Conservation (phyloP, 768 basidiomycete genomes). For the Mycena kentingensis region DNA sequence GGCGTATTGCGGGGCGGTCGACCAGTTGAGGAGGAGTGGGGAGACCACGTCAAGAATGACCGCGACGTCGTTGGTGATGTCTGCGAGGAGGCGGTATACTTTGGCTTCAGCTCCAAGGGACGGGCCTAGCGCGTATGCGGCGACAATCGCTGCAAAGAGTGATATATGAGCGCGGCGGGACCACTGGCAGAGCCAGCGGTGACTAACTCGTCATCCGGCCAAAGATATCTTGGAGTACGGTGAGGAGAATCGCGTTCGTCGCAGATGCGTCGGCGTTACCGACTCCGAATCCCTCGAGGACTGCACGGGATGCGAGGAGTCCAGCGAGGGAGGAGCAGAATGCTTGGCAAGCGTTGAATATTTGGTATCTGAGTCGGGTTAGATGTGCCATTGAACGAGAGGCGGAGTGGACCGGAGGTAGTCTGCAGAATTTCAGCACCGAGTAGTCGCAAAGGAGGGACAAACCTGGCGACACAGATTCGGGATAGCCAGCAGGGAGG, state of each 20-base stretch:
- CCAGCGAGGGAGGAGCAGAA: conserved; percentile 70
- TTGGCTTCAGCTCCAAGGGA: conserved; percentile 72
- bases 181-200: background rate
- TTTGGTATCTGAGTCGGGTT: conserved; percentile 53
- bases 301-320: conserved; percentile 64
- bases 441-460: background rate
- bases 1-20: conserved; percentile 36
- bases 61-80: conserved; percentile 64
- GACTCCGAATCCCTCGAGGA: conserved; percentile 73
- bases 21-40: conserved; percentile 46
- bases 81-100: conserved; percentile 66
- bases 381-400: background rate
- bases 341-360: conserved; percentile 66
- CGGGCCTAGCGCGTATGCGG: conserved; percentile 63
- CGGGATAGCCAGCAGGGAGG: conserved; percentile 63
- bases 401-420: conserved; percentile 49
- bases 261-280: conserved; percentile 67
- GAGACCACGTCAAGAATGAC: conserved; percentile 63
- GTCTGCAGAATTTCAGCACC: conserved; percentile 36
- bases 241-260: conserved; percentile 64
- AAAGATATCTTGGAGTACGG: conserved; percentile 65
- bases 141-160: conserved; percentile 54
- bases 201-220: conserved; percentile 63
- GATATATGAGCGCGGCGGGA: background rate
- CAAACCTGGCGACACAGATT: conserved; percentile 60